These are phyloP conservation scores for Globisporangium paroecandrum DNA, from an alignment of 352 stramenopile genomes.

Conservation along the genomic window DNA sequence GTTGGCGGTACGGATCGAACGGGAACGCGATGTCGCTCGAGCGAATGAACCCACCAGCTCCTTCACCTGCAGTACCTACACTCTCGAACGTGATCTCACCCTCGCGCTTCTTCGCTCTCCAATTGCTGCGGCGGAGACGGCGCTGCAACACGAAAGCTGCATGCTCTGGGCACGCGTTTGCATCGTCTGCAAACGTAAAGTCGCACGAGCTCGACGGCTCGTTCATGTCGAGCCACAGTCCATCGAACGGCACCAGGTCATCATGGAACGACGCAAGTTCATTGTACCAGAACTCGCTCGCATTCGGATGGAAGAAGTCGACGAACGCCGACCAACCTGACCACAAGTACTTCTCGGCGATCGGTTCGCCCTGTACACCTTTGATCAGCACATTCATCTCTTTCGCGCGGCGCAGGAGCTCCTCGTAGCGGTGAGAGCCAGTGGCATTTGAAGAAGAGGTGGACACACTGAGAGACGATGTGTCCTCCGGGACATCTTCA, in stretches of 20 bases:
- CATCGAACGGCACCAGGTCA: slow-evolving; percentile 64
- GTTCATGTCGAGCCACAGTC: slow-evolving; percentile 84
- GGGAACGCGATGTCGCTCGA: slow-evolving; percentile 68
- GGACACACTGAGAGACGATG: not conserved
- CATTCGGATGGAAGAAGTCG: slow-evolving; percentile 83
- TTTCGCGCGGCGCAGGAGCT: slow-evolving; percentile 35
- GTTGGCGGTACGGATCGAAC: slow-evolving; percentile 80
- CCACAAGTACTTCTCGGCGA: slow-evolving; percentile 66
- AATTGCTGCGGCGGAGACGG: not conserved
- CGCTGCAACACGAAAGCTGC: not conserved
- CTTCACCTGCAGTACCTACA: not conserved
- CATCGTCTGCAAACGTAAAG: slow-evolving; percentile 30
- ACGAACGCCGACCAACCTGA: slow-evolving; percentile 70
- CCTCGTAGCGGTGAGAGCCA: not conserved
- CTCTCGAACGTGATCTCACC: slow-evolving; percentile 7
- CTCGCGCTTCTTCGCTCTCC: not conserved
- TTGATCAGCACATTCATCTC: slow-evolving; percentile 77
- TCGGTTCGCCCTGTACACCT: slow-evolving; percentile 52
- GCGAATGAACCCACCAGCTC: slow-evolving; percentile 44
- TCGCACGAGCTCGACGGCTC: slow-evolving; percentile 76
- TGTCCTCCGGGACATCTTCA: not conserved
- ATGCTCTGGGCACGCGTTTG: slow-evolving; percentile 29
- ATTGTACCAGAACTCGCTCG: slow-evolving; percentile 63
- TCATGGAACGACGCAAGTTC: slow-evolving; percentile 61
- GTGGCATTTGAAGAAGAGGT: slow-evolving; percentile 1